Evolutionary conservation across 2,329 filamentous ascomycete genomes (phyloP).

Genomic region (Emericellopsis cladophorae): DNA sequence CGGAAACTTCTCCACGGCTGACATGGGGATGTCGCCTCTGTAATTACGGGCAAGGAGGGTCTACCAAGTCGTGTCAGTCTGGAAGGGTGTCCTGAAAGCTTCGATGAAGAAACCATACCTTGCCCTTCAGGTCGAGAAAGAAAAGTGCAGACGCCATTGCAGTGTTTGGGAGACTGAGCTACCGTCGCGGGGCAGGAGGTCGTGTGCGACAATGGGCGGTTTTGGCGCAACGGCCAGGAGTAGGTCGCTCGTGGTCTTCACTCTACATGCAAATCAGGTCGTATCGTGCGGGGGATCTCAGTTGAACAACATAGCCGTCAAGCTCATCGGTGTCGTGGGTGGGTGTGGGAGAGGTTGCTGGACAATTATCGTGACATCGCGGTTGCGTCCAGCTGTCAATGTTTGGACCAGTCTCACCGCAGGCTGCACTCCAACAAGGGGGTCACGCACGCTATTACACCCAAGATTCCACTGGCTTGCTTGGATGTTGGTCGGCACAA

Average conservation of each 20-base stretch:
- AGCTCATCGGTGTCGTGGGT: too few relatives aligned
- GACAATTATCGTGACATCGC: too few relatives aligned
- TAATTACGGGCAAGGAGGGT: slow-evolving; percentile 98
- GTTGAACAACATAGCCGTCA: too few relatives aligned
- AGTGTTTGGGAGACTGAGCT: slow-evolving; percentile 16
- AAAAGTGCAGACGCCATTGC: slow-evolving; percentile 93
- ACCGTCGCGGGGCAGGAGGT: slow-evolving; percentile 9
- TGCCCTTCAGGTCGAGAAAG: slow-evolving; percentile 99
- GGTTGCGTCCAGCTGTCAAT: too few relatives aligned
- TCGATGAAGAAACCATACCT: slow-evolving; percentile 42
- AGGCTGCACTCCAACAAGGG: too few relatives aligned
- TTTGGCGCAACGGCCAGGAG: slow-evolving; percentile 9
- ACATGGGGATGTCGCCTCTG: slow-evolving; percentile 97
- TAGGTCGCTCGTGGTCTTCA: background rate
- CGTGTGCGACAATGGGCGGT: slow-evolving; percentile 6
- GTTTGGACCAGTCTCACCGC: too few relatives aligned
- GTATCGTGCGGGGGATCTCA: background rate
- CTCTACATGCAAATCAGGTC: background rate
- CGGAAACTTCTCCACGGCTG: slow-evolving; percentile 95
- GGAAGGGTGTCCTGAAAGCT: background rate
- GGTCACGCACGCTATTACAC: too few relatives aligned
- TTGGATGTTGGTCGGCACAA: too few relatives aligned
- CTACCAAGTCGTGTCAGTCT: slow-evolving; percentile 31
- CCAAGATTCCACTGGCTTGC: too few relatives aligned
- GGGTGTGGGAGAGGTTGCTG: too few relatives aligned